A percentile compares a stretch with the other conserved stretches of the same genome.
Evolutionary conservation across 768 basidiomycete genomes (phyloP).

Genomic region (Naematelia encephala): DNA sequence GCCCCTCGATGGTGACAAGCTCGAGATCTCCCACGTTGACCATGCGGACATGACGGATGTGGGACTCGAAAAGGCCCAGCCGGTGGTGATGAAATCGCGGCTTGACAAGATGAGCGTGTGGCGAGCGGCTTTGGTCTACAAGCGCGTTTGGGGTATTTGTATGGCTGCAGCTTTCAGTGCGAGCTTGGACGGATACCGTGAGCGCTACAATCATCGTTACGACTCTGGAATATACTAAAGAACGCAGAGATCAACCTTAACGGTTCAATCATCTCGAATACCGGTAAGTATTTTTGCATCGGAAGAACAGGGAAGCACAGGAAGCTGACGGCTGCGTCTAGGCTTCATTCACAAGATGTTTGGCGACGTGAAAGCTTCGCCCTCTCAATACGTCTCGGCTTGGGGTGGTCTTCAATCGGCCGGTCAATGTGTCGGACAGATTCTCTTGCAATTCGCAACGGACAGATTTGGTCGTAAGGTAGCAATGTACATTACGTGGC

Average conservation of each 20-base stretch:
- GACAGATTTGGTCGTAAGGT: slow-evolving; percentile 25
- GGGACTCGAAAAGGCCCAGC: slow-evolving; percentile 10
- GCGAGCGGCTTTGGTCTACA: slow-evolving; percentile 20
- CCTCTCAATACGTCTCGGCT: slow-evolving; percentile 13
- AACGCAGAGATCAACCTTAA: slow-evolving; percentile 26
- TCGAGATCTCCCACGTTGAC: background rate
- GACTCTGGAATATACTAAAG: background rate
- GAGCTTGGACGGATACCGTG: slow-evolving; percentile 35
- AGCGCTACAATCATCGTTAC: slow-evolving; percentile 2
- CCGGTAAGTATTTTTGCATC: no score
- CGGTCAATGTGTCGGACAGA: background rate
- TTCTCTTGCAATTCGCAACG: slow-evolving; percentile 17
- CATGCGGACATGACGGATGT: background rate
- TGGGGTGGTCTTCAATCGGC: slow-evolving; percentile 31
- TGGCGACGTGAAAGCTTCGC: background rate
- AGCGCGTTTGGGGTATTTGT: slow-evolving; percentile 14
- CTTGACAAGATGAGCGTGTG: slow-evolving; percentile 23
- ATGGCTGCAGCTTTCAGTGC: slow-evolving; percentile 30
- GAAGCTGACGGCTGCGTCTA: no score
- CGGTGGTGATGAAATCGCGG: slow-evolving; percentile 21
- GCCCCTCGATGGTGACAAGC: no score
- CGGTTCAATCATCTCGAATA: slow-evolving; percentile 25
- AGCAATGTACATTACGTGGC: slow-evolving; percentile 17
- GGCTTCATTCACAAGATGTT: slow-evolving; percentile 22
- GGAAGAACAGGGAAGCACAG: no score